Base-by-base conservation (phyloP, 306 rosid species). In the Oemleria cerasiformis region DNA sequence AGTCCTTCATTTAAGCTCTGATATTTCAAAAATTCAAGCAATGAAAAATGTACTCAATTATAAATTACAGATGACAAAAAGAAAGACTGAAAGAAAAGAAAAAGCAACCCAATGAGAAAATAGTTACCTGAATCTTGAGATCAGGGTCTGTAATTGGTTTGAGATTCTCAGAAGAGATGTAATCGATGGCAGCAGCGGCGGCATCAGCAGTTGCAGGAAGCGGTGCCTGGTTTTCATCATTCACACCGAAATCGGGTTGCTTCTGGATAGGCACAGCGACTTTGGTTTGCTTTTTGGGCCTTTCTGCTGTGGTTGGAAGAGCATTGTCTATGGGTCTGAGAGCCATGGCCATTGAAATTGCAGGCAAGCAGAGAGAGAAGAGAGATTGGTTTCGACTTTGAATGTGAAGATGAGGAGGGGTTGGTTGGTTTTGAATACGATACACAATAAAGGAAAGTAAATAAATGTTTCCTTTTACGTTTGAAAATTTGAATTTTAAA, bases 271-370 rank as follows among this genome's bases (percentile, higher is more conserved):
- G 72, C 73, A 67, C 71, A 73, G 80, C 73, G 48, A 85, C 80
- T 61, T 87, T 91, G 40, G 91, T 81, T 76, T 80, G 96, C 77
- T 93, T 93, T 64, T 73, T 93, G 74, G 92, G 95, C 73, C 96
- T 77, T 39, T 91, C 88, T 11, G 86, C 82, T 12, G 90, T 71
- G 38, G 59, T 73, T 20, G 97, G 96, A 45, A 91, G 96, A 44
- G 89, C 96, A 64, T 94, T 94, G 19, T 84, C 95, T 5, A 94
- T 94, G 79, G 96, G 95, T 77, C 98, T 84, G 47, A 94, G 83
- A 17, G 98, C 90, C 97, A 87, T 90, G 23, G 87, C 79, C 87
- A 84, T 77, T 9, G 72, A 36, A 64, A 61, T 38, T 9, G 56
- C 17, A 69, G 67, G 55, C 21, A 6, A 43, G 54, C 62, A 30